Conservation (phyloP, 2,329 filamentous ascomycete genomes). For the Aureobasidium leucospermi region DNA sequence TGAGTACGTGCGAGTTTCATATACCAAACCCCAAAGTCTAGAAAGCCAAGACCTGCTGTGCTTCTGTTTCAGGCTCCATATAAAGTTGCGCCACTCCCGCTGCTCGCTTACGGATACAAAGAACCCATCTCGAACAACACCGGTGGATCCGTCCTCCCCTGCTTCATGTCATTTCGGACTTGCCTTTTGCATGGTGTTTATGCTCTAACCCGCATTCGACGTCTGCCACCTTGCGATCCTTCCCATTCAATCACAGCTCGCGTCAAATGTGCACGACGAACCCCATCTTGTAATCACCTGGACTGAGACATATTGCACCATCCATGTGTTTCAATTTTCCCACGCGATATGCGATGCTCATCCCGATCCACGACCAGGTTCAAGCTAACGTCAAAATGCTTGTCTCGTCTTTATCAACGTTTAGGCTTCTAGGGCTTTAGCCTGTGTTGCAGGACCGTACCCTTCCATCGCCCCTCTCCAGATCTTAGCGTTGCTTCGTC, state of each 20-base stretch:
- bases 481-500: background rate
- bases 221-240: background rate
- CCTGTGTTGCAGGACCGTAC: background rate
- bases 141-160: background rate
- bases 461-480: slow-evolving; percentile 1
- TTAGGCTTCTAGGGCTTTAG: slow-evolving; percentile 8
- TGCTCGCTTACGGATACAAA: slow-evolving; percentile 8
- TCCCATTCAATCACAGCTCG: background rate
- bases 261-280: background rate
- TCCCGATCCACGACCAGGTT: background rate
- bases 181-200: background rate
- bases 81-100: slow-evolving; percentile 6
- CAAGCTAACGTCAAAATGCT: slow-evolving; percentile 3
- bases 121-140: background rate
- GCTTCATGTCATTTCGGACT: slow-evolving; percentile 7
- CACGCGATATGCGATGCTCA: background rate
- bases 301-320: background rate
- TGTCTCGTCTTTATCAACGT: background rate
- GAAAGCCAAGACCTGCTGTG: background rate
- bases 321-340: background rate
- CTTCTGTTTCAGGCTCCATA: slow-evolving; percentile 6
- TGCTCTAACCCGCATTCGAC: background rate
- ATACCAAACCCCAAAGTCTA: background rate
- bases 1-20: background rate
- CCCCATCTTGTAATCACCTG: background rate